phyloP scores from a whole-genome alignment of 2,329 filamentous ascomycete genomes.

The Talaromyces sp. region DNA sequence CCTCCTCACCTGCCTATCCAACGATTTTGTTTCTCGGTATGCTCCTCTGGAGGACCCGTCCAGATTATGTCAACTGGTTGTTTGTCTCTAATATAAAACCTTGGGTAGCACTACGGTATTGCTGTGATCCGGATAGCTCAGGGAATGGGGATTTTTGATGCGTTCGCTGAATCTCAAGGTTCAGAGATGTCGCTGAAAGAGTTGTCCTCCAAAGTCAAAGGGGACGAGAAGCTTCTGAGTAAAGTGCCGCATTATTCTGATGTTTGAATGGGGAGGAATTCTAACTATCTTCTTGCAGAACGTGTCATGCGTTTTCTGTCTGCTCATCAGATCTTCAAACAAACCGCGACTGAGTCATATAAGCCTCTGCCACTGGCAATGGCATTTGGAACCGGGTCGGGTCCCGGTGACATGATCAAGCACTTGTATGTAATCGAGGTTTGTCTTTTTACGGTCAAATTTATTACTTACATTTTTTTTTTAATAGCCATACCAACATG shows the following conservation, averaged over 20 bases:
- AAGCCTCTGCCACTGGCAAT: slow-evolving; percentile 14
- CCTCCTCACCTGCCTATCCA: not conserved
- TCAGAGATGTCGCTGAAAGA: not conserved
- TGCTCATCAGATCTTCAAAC: not conserved
- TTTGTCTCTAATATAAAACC: not conserved
- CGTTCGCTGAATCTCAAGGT: not conserved
- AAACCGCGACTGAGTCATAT: not conserved
- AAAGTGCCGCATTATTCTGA: not conserved
- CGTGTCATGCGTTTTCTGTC: not conserved
- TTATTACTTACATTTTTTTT: not conserved
- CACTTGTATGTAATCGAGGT: slow-evolving; percentile 16
- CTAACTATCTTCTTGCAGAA: not conserved
- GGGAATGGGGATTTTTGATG: slow-evolving; percentile 6
- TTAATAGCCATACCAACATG: slow-evolving; percentile 12
- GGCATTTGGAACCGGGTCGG: slow-evolving; percentile 9
- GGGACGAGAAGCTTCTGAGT: slow-evolving; percentile 2
- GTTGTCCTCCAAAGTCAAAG: slow-evolving; percentile 1
- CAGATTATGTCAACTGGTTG: not conserved
- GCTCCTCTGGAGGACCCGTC: not conserved
- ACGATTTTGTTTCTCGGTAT: slow-evolving; percentile 2
- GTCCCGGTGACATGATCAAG: slow-evolving; percentile 14
- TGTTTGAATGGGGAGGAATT: not conserved
- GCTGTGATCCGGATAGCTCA: not conserved
- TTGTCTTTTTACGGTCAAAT: not conserved
- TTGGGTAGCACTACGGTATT: not conserved